Evolutionary conservation across 331 rosid species (phyloP).

Genomic region (Cydonia oblonga): DNA sequence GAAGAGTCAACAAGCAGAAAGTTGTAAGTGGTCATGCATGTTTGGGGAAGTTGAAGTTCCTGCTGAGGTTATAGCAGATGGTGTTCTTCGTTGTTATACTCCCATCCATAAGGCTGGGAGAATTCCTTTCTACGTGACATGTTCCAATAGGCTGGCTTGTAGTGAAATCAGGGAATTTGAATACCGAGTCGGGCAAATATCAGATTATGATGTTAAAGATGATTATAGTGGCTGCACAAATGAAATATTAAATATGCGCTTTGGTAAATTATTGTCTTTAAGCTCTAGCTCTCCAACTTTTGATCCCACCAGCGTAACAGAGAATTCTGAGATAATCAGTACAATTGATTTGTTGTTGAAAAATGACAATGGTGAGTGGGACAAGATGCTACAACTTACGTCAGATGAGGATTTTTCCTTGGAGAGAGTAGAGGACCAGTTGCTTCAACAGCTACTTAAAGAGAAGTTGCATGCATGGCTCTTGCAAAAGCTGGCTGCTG

Average conservation of each 20-base stretch:
- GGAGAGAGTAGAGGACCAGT: slow-evolving; percentile 40
- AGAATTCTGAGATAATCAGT: slow-evolving; percentile 29
- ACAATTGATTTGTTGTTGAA: slow-evolving; percentile 49
- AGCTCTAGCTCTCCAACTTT: slow-evolving; percentile 19
- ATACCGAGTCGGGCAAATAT: slow-evolving; percentile 28
- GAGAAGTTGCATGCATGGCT: slow-evolving; percentile 68
- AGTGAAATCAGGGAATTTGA: slow-evolving; percentile 88
- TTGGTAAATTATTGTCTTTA: slow-evolving; percentile 38
- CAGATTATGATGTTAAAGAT: slow-evolving; percentile 25
- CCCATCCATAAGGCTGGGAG: slow-evolving; percentile 65
- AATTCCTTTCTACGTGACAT: slow-evolving; percentile 75
- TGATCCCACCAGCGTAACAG: slow-evolving; percentile 21
- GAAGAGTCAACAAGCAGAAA: slow-evolving; percentile 38
- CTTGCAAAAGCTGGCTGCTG: slow-evolving; percentile 54
- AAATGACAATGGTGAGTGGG: slow-evolving; percentile 54
- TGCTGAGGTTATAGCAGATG: slow-evolving; percentile 46
- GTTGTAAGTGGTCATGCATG: slow-evolving; percentile 73
- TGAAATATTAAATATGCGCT: slow-evolving; percentile 29
- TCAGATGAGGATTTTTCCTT: slow-evolving; percentile 41
- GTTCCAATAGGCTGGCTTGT: slow-evolving; percentile 84
- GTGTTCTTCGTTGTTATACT: slow-evolving; percentile 69
- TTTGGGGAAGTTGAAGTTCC: slow-evolving; percentile 88
- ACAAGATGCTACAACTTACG: slow-evolving; percentile 37
- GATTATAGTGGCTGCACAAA: slow-evolving; percentile 18
- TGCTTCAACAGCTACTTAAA: slow-evolving; percentile 60